Evolutionary conservation across 805 yeast genomes (phyloP), one percentile per base, ranked within the genome.

Genomic region (Kodamaea sagamina): DNA sequence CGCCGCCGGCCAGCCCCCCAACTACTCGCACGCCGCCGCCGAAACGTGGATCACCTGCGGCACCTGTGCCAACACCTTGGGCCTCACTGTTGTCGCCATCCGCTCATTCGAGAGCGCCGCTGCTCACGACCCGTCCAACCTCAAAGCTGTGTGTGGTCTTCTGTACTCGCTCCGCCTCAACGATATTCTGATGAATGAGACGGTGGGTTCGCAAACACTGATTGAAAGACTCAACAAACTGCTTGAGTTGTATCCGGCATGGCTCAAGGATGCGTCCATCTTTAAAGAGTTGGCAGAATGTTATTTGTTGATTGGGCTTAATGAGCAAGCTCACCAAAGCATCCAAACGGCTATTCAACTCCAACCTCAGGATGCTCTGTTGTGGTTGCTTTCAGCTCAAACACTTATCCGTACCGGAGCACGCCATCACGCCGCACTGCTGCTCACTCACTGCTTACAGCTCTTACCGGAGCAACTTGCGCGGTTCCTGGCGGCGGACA

Each of bases 211-310:
- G 4, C 71, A 61, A 32, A 58, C 58, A 4, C 62, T 77, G 4
- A 66, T 74, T 8, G 74, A 68, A 31, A 51, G 70, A 4, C 55
- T 77, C 12, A 68, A 64, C 41, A 54, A 64, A 19, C 58, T 75
- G 3, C 58, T 75, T 36, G 68, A 63, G 9, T 52, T 54, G 15
- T 67, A 56, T 44, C 72, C 74, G 2, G 59, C 59, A 1, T 54
- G 79, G 16, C 56, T 65, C 22, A 64, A 65, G 36, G 73, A 71
- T 38, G 49, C 72, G 0, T 47, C 52, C 4, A 50, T 79, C 4
- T 74, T 77, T 67, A 70, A 65, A 39, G 83, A 78, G 52, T 61
- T 79, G 40, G 71, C 79, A 0, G 78, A 76, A 46, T 73, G 81
- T 42, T 79, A 79, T 50, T 52, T 75, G 10, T 55, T 69, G 9